phyloP scores from a whole-genome alignment of 2,329 filamentous ascomycete species.

The Didymella glomerata region DNA sequence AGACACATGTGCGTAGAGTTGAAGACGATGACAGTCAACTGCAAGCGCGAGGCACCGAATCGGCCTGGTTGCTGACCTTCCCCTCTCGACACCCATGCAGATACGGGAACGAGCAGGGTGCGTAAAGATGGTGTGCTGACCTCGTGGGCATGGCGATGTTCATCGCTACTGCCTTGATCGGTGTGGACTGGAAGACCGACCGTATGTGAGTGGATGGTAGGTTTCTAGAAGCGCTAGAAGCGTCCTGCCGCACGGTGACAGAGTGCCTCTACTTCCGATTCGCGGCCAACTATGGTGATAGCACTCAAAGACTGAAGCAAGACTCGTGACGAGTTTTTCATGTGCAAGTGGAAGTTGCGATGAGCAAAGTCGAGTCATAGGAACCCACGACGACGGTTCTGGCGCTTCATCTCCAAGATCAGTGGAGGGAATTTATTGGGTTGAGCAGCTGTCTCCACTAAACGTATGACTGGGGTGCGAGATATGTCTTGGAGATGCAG shows the following conservation, averaged over 20 bases:
- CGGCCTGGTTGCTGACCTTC: not conserved
- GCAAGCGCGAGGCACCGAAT: not conserved
- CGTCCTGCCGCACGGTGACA: not conserved
- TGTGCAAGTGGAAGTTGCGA: not conserved
- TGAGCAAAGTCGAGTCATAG: not conserved
- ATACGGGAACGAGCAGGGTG: not conserved
- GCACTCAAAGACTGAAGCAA: not conserved
- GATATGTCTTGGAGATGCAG: not conserved
- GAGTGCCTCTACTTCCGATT: slow-evolving; percentile 2
- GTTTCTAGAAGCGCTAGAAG: slow-evolving; percentile 1
- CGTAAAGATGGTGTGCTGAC: slow-evolving; percentile 1
- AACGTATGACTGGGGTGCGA: not conserved
- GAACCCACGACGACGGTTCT: slow-evolving; percentile 1
- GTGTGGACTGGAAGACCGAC: not conserved
- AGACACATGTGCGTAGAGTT: not conserved
- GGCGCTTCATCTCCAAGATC: slow-evolving; percentile 1
- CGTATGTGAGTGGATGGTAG: not conserved
- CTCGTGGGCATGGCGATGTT: slow-evolving; percentile 3
- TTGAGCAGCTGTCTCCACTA: not conserved
- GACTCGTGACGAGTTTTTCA: not conserved
- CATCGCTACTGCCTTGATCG: slow-evolving; percentile 8
- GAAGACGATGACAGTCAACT: not conserved
- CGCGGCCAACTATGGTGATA: not conserved
- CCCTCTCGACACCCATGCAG: not conserved
- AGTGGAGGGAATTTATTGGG: not conserved